Conservation (phyloP, 192 early-diverging fungal genomes). For the Gryganskiella cystojenkinii region DNA sequence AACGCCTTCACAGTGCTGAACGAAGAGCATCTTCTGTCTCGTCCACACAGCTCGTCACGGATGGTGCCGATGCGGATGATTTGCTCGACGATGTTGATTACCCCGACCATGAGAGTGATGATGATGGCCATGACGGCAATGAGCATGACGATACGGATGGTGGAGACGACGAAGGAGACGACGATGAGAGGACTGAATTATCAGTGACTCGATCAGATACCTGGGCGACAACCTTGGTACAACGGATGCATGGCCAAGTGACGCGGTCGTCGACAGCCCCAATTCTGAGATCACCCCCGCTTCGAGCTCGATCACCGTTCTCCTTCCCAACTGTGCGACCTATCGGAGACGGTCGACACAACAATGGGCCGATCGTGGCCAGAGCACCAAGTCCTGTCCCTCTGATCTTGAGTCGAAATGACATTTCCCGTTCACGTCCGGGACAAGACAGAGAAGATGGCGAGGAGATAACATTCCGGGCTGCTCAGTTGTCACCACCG, state of each 20-base stretch:
- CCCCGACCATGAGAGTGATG: constrained; percentile 22
- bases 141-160: constrained; percentile 9
- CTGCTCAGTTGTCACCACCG: too few relatives aligned
- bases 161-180: neutral
- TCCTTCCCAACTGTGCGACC: constrained; percentile 24
- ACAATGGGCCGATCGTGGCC: constrained; percentile 14
- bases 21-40: constrained; percentile 5
- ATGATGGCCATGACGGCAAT: constrained; percentile 10
- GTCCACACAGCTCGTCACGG: too few relatives aligned
- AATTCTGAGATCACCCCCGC: too few relatives aligned
- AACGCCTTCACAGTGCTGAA: neutral
- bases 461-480: too few relatives aligned
- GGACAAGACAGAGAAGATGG: too few relatives aligned
- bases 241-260: too few relatives aligned
- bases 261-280: too few relatives aligned
- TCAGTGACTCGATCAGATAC: neutral
- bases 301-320: neutral
- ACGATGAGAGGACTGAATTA: constrained; percentile 11
- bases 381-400: constrained; percentile 23
- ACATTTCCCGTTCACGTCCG: too few relatives aligned
- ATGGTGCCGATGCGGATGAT: constrained; percentile 25
- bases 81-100: constrained; percentile 23
- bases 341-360: constrained; percentile 12
- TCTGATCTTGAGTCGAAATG: constrained; percentile 5
- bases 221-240: too few relatives aligned